phyloP scores from a whole-genome alignment of 164 flowering plant genomes.

The Vitis labrusca region DNA sequence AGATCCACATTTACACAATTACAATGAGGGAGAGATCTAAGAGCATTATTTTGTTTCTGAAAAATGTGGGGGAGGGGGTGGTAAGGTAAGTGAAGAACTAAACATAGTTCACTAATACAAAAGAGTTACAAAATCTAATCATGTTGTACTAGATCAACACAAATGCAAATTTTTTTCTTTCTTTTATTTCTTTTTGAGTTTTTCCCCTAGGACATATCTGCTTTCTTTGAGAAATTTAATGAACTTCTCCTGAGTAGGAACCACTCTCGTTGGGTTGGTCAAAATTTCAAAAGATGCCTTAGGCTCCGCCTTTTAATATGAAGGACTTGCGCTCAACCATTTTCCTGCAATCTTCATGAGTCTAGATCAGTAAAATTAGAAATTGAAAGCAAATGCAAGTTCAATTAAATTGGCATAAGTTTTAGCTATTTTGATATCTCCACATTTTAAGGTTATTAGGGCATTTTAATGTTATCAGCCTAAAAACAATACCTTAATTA shows the following conservation, averaged over 20 bases:
- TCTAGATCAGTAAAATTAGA: neutral
- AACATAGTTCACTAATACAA: constrained; percentile 13
- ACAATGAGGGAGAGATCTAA: constrained; percentile 8
- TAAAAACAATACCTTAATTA: too few relatives aligned
- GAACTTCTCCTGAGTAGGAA: too few relatives aligned
- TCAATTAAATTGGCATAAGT: neutral
- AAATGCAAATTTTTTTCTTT: neutral
- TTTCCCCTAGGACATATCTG: neutral
- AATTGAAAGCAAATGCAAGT: neutral
- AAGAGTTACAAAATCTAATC: constrained; percentile 21
- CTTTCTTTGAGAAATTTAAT: too few relatives aligned
- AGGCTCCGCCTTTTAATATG: too few relatives aligned
- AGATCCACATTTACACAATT: constrained; percentile 25
- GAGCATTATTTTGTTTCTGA: constrained; percentile 16
- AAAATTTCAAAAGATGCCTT: too few relatives aligned
- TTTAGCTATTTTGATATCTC: too few relatives aligned
- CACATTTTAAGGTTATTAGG: too few relatives aligned
- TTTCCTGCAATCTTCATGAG: constrained; percentile 35
- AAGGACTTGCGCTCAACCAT: constrained; percentile 38
- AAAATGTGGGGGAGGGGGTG: neutral
- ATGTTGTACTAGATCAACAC: constrained; percentile 11
- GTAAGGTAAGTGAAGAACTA: constrained; percentile 5
- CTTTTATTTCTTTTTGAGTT: too few relatives aligned
- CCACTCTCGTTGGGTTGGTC: too few relatives aligned
- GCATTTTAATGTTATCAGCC: too few relatives aligned